Evolutionary conservation across 116 monocot species (phyloP).

Genomic region (Posidonia oceanica): DNA sequence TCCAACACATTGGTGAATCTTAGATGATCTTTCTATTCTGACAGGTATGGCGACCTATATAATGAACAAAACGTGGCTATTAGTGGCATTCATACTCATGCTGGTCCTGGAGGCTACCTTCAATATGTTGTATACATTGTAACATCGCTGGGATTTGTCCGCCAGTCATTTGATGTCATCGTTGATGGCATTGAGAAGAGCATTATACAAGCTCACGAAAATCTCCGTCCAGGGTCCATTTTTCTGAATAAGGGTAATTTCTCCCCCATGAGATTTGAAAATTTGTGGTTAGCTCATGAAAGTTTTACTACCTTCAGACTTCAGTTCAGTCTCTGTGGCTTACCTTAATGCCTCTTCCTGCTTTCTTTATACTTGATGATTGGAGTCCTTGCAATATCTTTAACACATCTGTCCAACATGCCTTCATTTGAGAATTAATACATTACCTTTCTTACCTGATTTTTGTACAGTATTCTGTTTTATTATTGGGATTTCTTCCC

Average conservation of each 20-base stretch:
- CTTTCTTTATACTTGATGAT: no score
- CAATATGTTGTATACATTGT: conserved; percentile 90
- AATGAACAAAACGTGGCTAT: conserved; percentile 84
- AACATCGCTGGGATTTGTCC: conserved; percentile 88
- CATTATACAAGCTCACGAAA: conserved; percentile 90
- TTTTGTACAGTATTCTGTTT: no score
- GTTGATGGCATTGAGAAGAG: conserved; percentile 92
- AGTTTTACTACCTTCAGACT: no score
- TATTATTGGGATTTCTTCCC: no score
- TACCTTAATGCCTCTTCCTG: no score
- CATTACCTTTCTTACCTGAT: no score
- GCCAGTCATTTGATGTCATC: conserved; percentile 86
- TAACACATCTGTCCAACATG: no score
- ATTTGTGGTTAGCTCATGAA: no score
- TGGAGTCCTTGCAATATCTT: no score
- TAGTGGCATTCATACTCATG: conserved; percentile 95
- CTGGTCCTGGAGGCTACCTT: conserved; percentile 98
- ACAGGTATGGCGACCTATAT: conserved; percentile 82
- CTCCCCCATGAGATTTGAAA: neutral
- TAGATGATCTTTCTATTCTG: neutral
- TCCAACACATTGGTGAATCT: neutral
- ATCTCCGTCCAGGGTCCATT: conserved; percentile 73
- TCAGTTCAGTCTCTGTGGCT: no score
- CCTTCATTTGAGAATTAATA: no score
- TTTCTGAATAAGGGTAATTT: conserved; percentile 70